phyloP scores from a whole-genome alignment of 345 rosid species.

The Orychophragmus violaceus region DNA sequence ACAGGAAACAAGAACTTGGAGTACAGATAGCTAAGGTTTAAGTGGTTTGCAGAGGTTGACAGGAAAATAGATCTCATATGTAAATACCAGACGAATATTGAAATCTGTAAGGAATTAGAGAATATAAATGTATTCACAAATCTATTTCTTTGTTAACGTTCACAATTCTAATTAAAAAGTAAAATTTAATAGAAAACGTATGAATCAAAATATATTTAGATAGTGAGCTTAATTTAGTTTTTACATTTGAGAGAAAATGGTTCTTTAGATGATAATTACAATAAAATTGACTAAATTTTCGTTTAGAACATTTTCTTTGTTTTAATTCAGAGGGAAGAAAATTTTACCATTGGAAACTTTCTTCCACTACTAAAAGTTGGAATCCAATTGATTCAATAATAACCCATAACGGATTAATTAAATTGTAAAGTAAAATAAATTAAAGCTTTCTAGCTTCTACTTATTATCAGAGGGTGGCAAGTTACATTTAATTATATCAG shows the following conservation, averaged over 20 bases:
- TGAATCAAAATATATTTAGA: no score
- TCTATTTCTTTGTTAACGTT: no score
- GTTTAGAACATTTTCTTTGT: background rate
- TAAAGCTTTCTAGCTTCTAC: background rate
- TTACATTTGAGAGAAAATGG: background rate
- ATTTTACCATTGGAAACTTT: background rate
- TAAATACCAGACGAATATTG: no score
- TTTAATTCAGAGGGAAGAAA: background rate
- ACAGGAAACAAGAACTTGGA: no score
- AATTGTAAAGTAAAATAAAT: background rate
- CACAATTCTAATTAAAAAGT: no score
- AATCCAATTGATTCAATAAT: background rate
- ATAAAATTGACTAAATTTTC: background rate
- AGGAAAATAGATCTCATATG: no score
- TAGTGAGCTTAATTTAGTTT: no score
- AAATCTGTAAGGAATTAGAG: no score
- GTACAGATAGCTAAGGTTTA: no score
- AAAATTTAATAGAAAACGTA: no score
- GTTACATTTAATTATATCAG: background rate
- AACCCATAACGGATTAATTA: background rate
- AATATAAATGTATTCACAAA: no score
- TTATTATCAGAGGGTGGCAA: background rate
- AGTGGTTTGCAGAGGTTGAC: no score
- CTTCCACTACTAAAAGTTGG: constrained; percentile 20
- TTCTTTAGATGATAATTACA: background rate